Conservation (phyloP, 768 basidiomycete genomes). For the Boletus edulis region DNA sequence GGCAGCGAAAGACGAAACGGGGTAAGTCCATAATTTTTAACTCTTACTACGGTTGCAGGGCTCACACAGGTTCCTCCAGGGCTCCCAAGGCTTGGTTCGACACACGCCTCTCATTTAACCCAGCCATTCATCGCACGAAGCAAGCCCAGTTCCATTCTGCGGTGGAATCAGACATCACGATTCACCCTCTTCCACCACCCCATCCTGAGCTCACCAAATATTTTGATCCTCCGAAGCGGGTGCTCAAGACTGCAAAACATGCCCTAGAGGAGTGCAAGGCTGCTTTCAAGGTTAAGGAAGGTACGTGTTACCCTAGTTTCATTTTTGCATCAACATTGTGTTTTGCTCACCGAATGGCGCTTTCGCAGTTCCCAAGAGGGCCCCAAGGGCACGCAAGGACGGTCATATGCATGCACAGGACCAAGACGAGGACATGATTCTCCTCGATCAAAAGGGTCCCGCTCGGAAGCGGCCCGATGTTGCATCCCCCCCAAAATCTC, state of each 20-base stretch:
- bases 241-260: conserved; percentile 57
- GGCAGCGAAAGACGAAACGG: conserved; percentile 70
- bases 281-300: conserved; percentile 76
- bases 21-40: conserved; percentile 42
- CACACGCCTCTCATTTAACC: conserved; percentile 76
- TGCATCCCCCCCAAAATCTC: conserved; percentile 7
- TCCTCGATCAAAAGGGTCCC: conserved; percentile 42
- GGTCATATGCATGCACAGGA: conserved; percentile 61
- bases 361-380: conserved; percentile 59
- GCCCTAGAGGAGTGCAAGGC: conserved; percentile 61
- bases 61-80: conserved; percentile 37
- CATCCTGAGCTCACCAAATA: conserved; percentile 85
- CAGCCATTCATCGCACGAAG: conserved; percentile 86
- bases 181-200: conserved; percentile 77
- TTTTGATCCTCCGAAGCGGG: conserved; percentile 71
- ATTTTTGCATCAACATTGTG: background rate
- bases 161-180: conserved; percentile 67
- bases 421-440: conserved; percentile 57
- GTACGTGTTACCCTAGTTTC: conserved; percentile 34
- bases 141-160: conserved; percentile 92
- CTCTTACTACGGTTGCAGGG: background rate
- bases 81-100: conserved; percentile 73
- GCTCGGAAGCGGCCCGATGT: conserved; percentile 16
- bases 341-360: background rate
- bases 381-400: conserved; percentile 54